Evolutionary conservation across 2,329 filamentous ascomycete species (phyloP), one percentile per base, ranked within the genome.

Genomic region (Falciphora oryzae): DNA sequence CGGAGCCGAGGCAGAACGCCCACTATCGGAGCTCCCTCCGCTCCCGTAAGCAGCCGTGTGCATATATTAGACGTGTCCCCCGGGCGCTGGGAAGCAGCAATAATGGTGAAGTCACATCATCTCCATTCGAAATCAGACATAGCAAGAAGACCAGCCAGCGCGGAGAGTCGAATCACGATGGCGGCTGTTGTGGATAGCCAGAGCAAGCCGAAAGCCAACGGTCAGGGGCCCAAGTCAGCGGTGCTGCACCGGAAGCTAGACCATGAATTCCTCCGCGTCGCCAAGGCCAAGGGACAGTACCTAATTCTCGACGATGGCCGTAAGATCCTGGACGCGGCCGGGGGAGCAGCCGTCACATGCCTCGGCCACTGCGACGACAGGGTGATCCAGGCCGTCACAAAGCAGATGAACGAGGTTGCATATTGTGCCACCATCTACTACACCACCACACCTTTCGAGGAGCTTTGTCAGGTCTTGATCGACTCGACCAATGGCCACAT

Each of bases 341-440:
- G 79, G 10, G 80, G 80, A 25, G 78, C 80, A 2, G 77, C 80
- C 0, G 80, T 82, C 35, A 75, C 78, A 10, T 81, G 79, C 67
- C 70, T 83, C 32, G 80, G 80, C 73, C 80, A 81, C 68, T 76
- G 77, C 8, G 71, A 81, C 63, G 63, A 69, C 27, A 72, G 76
- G 64, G 78, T 82, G 18, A 74, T 75, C 38, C 69, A 75, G 32
- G 80, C 79, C 6, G 76, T 80, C 59, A 66, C 71, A 13, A 69
- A 72, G 14, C 80, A 83, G 69, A 71, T 81, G 38, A 66, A 73
- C 25, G 71, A 75, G 27, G 70, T 78, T 22, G 75, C 77, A 11
- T 83, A 82, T 66, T 78, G 77, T 62, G 73, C 78, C 57, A 78
- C 78, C 5, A 70, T 74, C 7, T 80, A 77, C 65, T 81, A 78